Evolutionary conservation across 768 basidiomycete species (phyloP).

Genomic region (Multifurca ochricompacta): DNA sequence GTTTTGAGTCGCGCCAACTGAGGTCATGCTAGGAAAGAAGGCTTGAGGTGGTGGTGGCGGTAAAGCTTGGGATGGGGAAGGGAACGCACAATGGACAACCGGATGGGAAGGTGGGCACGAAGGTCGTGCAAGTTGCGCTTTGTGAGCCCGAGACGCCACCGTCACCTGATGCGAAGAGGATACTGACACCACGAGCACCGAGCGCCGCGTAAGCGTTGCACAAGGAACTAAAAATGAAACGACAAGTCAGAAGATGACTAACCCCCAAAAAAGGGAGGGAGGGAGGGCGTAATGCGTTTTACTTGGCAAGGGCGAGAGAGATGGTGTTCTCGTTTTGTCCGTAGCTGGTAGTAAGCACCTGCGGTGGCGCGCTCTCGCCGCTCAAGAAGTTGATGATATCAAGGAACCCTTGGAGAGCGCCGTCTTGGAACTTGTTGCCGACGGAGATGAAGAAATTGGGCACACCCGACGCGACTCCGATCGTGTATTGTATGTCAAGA

Average conservation of each 20-base stretch:
- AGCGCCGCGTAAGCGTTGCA: slow-evolving; percentile 20
- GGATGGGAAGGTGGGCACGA: slow-evolving; percentile 22
- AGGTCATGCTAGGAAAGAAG: slow-evolving; percentile 25
- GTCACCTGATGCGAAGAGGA: slow-evolving; percentile 22
- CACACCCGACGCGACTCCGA: slow-evolving; percentile 22
- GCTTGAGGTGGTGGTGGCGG: neutral
- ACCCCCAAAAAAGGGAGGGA: too few species aligned
- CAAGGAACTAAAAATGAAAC: slow-evolving; percentile 5
- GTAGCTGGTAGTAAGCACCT: slow-evolving; percentile 17
- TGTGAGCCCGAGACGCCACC: slow-evolving; percentile 22
- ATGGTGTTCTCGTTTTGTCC: slow-evolving; percentile 11
- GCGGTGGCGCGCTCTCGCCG: slow-evolving; percentile 11
- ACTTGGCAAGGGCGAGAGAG: slow-evolving; percentile 10
- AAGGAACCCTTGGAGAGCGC: slow-evolving; percentile 19
- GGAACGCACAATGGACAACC: slow-evolving; percentile 22
- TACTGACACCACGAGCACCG: slow-evolving; percentile 14
- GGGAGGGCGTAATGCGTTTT: neutral
- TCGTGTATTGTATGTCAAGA: slow-evolving; percentile 23
- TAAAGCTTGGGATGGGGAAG: neutral
- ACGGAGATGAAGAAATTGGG: slow-evolving; percentile 26
- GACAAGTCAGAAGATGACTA: neutral
- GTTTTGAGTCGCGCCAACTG: slow-evolving; percentile 30
- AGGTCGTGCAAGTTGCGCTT: slow-evolving; percentile 14
- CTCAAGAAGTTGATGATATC: slow-evolving; percentile 18
- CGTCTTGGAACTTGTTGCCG: slow-evolving; percentile 20